Percentiles rank a stretch among this genome's conserved stretches.
phyloP scores from a whole-genome alignment of 2,329 filamentous ascomycete genomes.

The Stemphylium beticola region DNA sequence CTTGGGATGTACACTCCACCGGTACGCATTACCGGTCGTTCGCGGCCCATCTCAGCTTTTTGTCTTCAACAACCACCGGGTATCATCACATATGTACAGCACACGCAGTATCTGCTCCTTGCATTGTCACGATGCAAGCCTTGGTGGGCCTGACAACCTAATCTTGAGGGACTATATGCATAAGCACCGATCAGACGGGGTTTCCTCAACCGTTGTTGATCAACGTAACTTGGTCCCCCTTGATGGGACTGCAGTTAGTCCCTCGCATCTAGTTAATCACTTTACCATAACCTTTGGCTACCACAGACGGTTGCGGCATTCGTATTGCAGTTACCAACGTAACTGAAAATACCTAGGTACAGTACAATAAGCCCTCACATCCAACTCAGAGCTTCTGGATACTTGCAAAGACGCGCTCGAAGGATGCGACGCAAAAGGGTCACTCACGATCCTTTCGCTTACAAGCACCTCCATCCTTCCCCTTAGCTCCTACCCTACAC shows the following conservation, averaged over 20 bases:
- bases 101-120: neutral
- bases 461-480: neutral
- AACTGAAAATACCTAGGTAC: no score
- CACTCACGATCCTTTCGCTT: neutral
- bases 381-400: neutral
- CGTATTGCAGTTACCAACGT: no score
- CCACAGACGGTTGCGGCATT: neutral
- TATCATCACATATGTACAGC: neutral
- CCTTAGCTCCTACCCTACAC: neutral
- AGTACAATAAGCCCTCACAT: no score
- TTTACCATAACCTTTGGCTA: neutral
- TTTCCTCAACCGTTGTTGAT: neutral
- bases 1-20: neutral
- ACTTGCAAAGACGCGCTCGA: neutral
- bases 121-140: neutral
- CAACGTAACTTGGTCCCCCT: neutral
- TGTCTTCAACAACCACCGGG: neutral
- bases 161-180: neutral
- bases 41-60: neutral
- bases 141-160: neutral
- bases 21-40: conserved; percentile 5
- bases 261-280: conserved; percentile 2
- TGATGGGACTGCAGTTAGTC: conserved; percentile 3
- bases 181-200: neutral
- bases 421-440: neutral